Evolutionary conservation across 2,329 filamentous ascomycete species (phyloP).

Genomic region (Pseudopithomyces maydicus): DNA sequence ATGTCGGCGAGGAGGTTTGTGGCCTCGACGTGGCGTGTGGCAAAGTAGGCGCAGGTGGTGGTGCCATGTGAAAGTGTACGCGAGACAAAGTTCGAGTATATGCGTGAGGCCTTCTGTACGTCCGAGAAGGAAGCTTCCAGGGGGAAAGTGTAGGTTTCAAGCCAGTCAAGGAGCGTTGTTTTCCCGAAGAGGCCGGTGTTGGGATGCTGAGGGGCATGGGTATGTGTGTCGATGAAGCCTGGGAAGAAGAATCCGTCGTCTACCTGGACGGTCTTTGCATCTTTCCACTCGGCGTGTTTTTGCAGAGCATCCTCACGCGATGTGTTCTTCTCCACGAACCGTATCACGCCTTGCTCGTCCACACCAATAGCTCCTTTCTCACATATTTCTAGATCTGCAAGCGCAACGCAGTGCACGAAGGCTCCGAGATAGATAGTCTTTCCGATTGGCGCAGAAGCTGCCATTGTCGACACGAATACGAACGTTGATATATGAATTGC

Average conservation of each 20-base stretch:
- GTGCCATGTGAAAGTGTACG: constrained; percentile 88
- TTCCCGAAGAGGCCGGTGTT: constrained; percentile 95
- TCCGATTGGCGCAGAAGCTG: constrained; percentile 31
- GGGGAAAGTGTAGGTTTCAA: constrained; percentile 93
- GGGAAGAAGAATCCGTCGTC: constrained; percentile 77
- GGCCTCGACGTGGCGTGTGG: constrained; percentile 81
- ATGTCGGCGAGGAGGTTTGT: constrained; percentile 92
- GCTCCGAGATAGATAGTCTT: constrained; percentile 62
- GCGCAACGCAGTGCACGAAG: constrained; percentile 63
- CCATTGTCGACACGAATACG: constrained; percentile 23
- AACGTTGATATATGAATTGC: neutral
- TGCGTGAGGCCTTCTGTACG: constrained; percentile 65
- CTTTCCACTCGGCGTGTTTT: constrained; percentile 44
- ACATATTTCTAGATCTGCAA: constrained; percentile 56
- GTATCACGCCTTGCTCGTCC: constrained; percentile 58
- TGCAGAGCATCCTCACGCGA: constrained; percentile 26
- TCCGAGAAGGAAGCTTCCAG: constrained; percentile 78
- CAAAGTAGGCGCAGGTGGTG: constrained; percentile 93
- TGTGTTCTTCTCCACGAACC: constrained; percentile 49
- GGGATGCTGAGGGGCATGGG: constrained; percentile 93
- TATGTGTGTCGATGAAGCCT: constrained; percentile 86
- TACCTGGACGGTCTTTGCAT: constrained; percentile 45
- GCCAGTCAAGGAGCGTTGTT: constrained; percentile 89
- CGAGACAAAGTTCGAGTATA: constrained; percentile 79
- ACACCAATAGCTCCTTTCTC: constrained; percentile 56